A percentile compares a stretch with the other conserved stretches of the same genome.
phyloP scores from a whole-genome alignment of 2,329 filamentous ascomycete species.

The Pseudopyricularia javanii region DNA sequence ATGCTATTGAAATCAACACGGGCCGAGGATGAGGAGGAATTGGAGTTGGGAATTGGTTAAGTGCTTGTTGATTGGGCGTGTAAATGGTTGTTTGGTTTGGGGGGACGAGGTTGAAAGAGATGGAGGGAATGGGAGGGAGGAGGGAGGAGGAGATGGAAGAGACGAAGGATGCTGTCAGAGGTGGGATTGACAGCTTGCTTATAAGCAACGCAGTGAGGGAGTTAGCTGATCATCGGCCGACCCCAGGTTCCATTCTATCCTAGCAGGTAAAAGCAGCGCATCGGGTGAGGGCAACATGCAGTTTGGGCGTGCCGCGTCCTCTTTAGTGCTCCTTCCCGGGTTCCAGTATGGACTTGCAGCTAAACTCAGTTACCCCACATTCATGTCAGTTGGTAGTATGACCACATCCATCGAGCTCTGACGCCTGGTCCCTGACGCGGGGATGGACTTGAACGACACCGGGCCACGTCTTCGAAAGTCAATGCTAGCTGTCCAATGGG shows the following conservation, averaged over 20 bases:
- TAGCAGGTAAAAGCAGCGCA: too few relatives aligned
- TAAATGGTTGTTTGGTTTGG: too few relatives aligned
- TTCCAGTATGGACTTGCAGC: too few relatives aligned
- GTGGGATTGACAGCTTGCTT: too few relatives aligned
- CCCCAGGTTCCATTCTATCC: too few relatives aligned
- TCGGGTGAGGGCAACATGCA: too few relatives aligned
- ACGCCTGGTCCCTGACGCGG: not conserved
- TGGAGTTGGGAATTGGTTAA: conserved; percentile 8
- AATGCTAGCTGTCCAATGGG: not conserved
- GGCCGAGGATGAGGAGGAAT: not conserved
- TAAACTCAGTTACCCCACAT: not conserved
- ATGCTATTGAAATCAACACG: not conserved
- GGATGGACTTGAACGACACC: not conserved
- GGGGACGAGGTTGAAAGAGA: not conserved
- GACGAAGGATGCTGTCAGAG: too few relatives aligned
- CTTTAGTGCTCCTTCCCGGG: too few relatives aligned
- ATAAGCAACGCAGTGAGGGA: too few relatives aligned
- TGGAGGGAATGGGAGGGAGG: not conserved
- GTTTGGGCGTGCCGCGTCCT: too few relatives aligned
- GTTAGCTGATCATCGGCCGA: too few relatives aligned
- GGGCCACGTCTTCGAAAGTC: not conserved
- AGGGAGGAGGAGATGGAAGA: too few relatives aligned
- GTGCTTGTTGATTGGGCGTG: not conserved
- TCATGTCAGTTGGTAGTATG: not conserved
- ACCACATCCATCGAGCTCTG: not conserved